A percentile compares a stretch with the other conserved stretches of the same genome.
Evolutionary conservation across 176 grass and related monocot genomes (phyloP).

Genomic region (Tillandsia fasciculata): DNA sequence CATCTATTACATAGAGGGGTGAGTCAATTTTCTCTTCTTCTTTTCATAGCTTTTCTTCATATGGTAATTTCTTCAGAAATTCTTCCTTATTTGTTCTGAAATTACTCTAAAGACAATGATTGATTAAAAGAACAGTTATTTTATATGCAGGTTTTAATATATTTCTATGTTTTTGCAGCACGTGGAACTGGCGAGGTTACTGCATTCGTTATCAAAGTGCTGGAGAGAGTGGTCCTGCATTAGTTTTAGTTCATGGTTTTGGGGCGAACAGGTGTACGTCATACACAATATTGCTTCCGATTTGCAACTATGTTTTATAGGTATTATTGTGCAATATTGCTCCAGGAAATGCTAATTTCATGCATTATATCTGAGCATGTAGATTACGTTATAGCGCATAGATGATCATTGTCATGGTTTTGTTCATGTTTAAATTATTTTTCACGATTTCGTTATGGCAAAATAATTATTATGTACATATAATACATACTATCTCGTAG

Average conservation of each 20-base stretch:
- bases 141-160: background rate
- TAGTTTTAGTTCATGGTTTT: slow-evolving; percentile 88
- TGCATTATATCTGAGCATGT: background rate
- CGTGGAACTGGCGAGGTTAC: slow-evolving; percentile 73
- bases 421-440: background rate
- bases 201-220: slow-evolving; percentile 67
- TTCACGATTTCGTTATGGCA: background rate
- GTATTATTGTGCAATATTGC: background rate
- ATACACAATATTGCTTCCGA: slow-evolving; percentile 5
- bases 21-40: no score
- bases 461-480: background rate
- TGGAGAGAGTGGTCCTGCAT: slow-evolving; percentile 54
- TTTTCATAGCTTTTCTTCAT: no score
- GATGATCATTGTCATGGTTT: background rate
- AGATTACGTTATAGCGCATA: background rate
- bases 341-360: background rate
- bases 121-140: background rate
- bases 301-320: slow-evolving; percentile 8
- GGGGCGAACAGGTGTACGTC: slow-evolving; percentile 71
- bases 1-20: no score
- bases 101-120: background rate
- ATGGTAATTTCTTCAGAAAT: no score
- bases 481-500: background rate
- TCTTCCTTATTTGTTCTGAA: background rate
- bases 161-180: slow-evolving; percentile 20